Evolutionary conservation across 257 asterid species (phyloP).

Genomic region (Primulina huaijiensis): DNA sequence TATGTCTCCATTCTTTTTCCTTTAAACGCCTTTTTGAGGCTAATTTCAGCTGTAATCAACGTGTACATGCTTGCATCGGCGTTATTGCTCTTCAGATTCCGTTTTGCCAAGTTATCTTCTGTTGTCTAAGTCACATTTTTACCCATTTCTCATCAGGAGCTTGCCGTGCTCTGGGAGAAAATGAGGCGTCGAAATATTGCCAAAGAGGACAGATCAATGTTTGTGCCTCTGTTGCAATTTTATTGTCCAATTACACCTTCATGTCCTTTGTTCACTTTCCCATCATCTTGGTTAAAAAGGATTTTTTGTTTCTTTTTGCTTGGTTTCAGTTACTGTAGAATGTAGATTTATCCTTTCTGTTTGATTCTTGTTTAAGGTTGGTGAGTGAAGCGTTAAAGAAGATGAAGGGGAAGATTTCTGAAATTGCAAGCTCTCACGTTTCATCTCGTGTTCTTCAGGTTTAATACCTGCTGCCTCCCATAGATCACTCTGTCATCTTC

Average conservation of each 20-base stretch:
- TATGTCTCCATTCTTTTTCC: conserved; percentile 24
- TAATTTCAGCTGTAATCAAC: conserved; percentile 5
- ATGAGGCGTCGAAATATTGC: conserved; percentile 75
- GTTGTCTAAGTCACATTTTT: conserved; percentile 15
- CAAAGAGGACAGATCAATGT: conserved; percentile 81
- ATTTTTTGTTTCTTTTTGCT: not conserved
- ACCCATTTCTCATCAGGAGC: conserved; percentile 54
- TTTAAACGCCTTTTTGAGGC: not conserved
- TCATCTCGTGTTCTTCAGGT: conserved; percentile 99
- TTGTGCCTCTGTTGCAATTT: conserved; percentile 9
- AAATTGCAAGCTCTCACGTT: conserved; percentile 82
- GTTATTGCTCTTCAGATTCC: not conserved
- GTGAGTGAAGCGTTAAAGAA: conserved; percentile 76
- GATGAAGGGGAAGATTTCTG: conserved; percentile 90
- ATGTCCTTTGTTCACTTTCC: conserved; percentile 7
- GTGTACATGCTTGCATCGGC: not conserved
- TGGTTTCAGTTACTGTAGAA: not conserved
- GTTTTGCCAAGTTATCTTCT: conserved; percentile 14
- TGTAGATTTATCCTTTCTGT: not conserved
- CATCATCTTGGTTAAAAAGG: not conserved
- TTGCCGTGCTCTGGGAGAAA: conserved; percentile 81
- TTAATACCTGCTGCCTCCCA: conserved; percentile 16
- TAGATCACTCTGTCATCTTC: conserved; percentile 9
- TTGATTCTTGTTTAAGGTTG: conserved; percentile 36
- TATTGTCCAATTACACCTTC: conserved; percentile 13